Conservation (phyloP, 148 eudicot species). For the Rhododendron ferrugineum region DNA sequence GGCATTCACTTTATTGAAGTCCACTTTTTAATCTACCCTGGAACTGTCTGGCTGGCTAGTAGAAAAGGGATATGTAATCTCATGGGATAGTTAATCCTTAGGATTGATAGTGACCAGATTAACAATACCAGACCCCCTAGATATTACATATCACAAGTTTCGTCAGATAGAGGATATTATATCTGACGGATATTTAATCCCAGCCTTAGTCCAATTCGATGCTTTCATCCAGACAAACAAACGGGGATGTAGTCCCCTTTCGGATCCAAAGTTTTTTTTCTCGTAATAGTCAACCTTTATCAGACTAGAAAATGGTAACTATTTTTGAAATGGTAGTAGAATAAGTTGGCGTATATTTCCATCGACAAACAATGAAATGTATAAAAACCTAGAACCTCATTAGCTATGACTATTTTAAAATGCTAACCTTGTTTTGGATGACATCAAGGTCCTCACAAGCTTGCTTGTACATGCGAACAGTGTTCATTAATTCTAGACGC, state of each 20-base stretch:
- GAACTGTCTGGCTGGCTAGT: slow-evolving; percentile 9
- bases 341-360: neutral
- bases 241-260: neutral
- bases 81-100: neutral
- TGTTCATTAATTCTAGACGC: slow-evolving; percentile 49
- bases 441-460: slow-evolving; percentile 63
- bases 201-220: neutral
- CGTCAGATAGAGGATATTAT: neutral
- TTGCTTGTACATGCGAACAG: slow-evolving; percentile 60
- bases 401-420: neutral
- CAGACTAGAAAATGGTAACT: neutral
- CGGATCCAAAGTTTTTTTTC: neutral
- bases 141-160: neutral
- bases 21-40: neutral
- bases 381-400: neutral
- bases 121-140: neutral
- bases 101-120: slow-evolving; percentile 1
- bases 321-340: neutral
- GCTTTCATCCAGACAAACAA: neutral
- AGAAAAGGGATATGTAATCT: neutral
- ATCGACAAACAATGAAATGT: neutral
- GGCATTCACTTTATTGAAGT: neutral
- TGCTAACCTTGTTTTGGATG: slow-evolving; percentile 58
- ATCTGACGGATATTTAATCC: neutral
- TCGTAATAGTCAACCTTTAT: neutral